Evolutionary conservation across 495 filamentous ascomycete genomes (phyloP).

Genomic region (Aspergillus avenaceus): DNA sequence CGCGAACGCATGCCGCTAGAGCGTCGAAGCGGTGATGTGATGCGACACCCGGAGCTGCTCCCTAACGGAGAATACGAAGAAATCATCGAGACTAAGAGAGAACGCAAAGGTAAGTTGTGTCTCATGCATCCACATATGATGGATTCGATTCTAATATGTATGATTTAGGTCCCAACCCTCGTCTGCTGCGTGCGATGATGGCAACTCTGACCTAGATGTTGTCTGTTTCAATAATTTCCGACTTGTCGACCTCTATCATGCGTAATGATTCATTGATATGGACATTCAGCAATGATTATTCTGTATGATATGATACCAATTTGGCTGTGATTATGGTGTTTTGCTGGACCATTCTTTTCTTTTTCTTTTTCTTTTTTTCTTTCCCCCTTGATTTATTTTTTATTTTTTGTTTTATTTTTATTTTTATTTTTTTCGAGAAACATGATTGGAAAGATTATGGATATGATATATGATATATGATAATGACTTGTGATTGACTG

Average conservation of each 20-base stretch:
- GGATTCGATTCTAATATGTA: slow-evolving; percentile 15
- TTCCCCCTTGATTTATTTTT: background rate
- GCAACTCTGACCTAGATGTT: slow-evolving; percentile 63
- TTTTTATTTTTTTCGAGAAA: background rate
- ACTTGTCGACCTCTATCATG: background rate
- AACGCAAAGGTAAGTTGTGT: slow-evolving; percentile 82
- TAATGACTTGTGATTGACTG: no score
- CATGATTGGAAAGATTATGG: background rate
- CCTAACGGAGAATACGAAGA: slow-evolving; percentile 48
- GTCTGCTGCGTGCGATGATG: slow-evolving; percentile 68
- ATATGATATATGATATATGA: no score
- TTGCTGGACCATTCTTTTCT: background rate
- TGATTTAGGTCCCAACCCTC: slow-evolving; percentile 52
- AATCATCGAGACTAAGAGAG: slow-evolving; percentile 66
- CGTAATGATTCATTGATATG: slow-evolving; percentile 1
- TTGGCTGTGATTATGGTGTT: background rate
- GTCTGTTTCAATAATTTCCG: background rate
- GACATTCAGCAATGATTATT: background rate
- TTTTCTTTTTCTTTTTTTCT: background rate
- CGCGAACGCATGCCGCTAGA: slow-evolving; percentile 52
- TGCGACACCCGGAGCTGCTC: slow-evolving; percentile 38
- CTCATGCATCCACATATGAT: slow-evolving; percentile 48
- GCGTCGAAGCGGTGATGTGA: slow-evolving; percentile 37
- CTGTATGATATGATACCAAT: slow-evolving; percentile 2
- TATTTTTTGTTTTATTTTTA: background rate